A percentile compares a stretch with the other conserved stretches of the same genome.
Evolutionary conservation across 768 basidiomycete species (phyloP).

Genomic region (Phlebiopsis gigantea): DNA sequence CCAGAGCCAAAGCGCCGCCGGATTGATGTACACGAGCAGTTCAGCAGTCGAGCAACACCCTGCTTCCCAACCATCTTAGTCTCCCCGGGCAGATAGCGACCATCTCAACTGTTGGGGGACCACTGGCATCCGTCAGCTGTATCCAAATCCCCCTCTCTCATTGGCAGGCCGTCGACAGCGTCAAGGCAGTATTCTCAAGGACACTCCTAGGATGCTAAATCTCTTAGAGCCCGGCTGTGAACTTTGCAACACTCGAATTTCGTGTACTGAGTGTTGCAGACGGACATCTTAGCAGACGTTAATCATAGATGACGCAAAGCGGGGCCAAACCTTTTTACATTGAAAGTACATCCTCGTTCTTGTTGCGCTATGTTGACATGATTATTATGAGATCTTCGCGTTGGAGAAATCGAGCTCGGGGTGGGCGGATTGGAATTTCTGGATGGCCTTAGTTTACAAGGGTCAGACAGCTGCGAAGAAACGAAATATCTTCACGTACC

Average conservation of each 20-base stretch:
- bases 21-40: neutral
- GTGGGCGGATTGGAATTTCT: constrained; percentile 85
- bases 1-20: neutral
- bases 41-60: neutral
- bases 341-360: neutral
- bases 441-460: constrained; percentile 64
- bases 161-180: too few species aligned
- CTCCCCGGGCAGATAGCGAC: too few species aligned
- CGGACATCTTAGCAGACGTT: too few species aligned
- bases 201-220: too few species aligned
- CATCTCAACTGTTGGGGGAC: too few species aligned
- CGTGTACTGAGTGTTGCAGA: too few species aligned
- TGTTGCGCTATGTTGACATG: neutral
- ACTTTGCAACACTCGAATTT: too few species aligned
- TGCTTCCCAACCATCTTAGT: neutral
- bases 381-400: constrained; percentile 69
- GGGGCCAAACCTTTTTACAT: neutral
- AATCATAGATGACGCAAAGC: too few species aligned
- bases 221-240: too few species aligned
- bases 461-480: neutral
- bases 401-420: constrained; percentile 95
- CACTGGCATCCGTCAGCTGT: too few species aligned
- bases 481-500: constrained; percentile 32
- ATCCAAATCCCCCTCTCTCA: too few species aligned
- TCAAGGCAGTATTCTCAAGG: too few species aligned